A percentile compares a stretch with the other conserved stretches of the same genome.
These are phyloP conservation scores for Podospora anserina DNA, from an alignment of 495 filamentous ascomycete genomes.

Conservation along the genomic window DNA sequence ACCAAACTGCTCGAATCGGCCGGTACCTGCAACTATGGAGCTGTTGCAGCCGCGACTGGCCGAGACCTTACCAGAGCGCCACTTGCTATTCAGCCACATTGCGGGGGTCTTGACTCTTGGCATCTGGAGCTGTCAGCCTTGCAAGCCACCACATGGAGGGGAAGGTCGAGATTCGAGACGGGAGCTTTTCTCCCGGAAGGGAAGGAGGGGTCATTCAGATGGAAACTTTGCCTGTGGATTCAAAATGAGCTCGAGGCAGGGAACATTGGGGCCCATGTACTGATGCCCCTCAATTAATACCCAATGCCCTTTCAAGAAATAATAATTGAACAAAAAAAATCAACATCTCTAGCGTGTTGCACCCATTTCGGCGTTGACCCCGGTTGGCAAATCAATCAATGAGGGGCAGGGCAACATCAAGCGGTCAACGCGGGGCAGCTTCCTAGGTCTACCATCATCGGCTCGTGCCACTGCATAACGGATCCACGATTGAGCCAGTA, in stretches of 20 bases:
- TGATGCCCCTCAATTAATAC: background rate
- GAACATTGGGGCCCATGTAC: background rate
- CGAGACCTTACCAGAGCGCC: background rate
- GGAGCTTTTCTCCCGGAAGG: conserved; percentile 3
- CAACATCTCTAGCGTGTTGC: background rate
- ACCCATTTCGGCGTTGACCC: conserved; percentile 5
- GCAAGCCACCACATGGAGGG: background rate
- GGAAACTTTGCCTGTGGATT: background rate
- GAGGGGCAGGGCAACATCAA: conserved; percentile 6
- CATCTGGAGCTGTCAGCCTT: background rate
- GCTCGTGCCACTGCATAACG: background rate
- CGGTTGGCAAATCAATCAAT: background rate
- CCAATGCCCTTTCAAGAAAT: background rate
- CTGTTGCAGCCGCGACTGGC: conserved; percentile 1
- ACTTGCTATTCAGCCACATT: background rate
- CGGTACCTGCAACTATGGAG: background rate
- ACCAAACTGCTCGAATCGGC: conserved; percentile 7
- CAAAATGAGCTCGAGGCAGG: background rate
- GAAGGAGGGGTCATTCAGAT: conserved; percentile 10
- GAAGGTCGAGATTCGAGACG: background rate
- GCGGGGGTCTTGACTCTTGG: background rate
- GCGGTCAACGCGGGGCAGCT: conserved; percentile 4
- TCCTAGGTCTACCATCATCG: background rate
- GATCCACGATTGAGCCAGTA: background rate
- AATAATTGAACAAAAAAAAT: background rate